These are phyloP conservation scores for Fraxinus americana DNA, from an alignment of 257 asterid species.

Conservation along the genomic window DNA sequence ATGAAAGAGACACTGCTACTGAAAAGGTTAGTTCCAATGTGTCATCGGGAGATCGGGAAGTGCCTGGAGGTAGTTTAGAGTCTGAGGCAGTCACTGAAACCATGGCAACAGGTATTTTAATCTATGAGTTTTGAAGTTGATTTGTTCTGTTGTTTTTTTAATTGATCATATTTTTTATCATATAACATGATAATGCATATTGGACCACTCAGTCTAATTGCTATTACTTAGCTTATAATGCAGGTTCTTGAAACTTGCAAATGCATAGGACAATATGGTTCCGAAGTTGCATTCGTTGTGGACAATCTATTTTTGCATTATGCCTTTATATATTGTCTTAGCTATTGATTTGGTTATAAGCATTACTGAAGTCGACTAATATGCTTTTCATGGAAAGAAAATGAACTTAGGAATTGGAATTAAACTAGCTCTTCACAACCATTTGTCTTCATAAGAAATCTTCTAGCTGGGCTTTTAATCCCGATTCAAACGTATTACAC, in stretches of 20 bases:
- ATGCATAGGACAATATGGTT: background rate
- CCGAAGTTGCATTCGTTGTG: background rate
- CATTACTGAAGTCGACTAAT: background rate
- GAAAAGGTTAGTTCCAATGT: conserved; percentile 38
- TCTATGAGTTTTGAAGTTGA: conserved; percentile 18
- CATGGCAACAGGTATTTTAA: conserved; percentile 45
- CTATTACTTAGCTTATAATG: background rate
- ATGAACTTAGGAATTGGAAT: background rate
- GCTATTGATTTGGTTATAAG: background rate
- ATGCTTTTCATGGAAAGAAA: background rate
- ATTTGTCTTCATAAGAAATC: background rate
- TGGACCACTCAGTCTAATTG: background rate
- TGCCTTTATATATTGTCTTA: background rate
- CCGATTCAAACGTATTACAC: background rate
- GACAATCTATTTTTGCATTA: background rate
- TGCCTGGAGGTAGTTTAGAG: conserved; percentile 34
- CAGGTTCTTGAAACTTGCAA: background rate
- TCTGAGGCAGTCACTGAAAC: conserved; percentile 34
- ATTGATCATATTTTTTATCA: background rate
- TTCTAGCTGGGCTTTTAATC: background rate
- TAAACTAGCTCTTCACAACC: background rate
- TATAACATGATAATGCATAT: conserved; percentile 20
- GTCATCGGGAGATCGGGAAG: conserved; percentile 33
- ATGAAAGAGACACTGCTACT: conserved; percentile 27
- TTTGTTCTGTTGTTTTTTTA: background rate